Base-by-base conservation (phyloP, 1,284 basidiomycete genomes). In the Entoloma clypeatum region DNA sequence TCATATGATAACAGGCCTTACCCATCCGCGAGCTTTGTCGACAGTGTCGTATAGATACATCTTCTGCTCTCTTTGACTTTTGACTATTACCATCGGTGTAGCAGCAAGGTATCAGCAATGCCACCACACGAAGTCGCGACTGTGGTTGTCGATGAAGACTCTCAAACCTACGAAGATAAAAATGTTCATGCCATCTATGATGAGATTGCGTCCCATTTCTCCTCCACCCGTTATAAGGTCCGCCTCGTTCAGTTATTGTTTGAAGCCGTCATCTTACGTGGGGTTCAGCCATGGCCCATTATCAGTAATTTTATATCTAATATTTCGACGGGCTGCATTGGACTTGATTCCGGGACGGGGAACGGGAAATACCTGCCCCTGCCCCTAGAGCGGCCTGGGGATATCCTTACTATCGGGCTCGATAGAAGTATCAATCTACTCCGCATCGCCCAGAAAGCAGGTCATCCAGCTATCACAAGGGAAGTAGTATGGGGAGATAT, bases 331-430 rank as follows among this genome's bases (percentile, higher is more conserved):
- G 86, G 91, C 16, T 87, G 80, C 60, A 64, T 98, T 16, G 95
- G 96, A 4, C 76, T 97, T 10, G 96, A 99, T 62, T 84, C 92
- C 8, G 96, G 96, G 6, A 94, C 92, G 13, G 96, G 96, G 0
- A 99, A 99, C 53, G 96, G 96, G 32, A 98, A 98, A 73, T 98
- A 98, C 62, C 76, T 99, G 1, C 80, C 84, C 2, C 65, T 88
- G 14, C 81, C 75, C 6, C 51, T 56, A 4, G 75, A 84, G 40
- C 71, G 76, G 14, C 76, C 72, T 8, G 74, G 75, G 6, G 68
- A 67, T 31, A 60, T 86, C 31, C 75, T 83, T 67, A 89, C 86
- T 6, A 71, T 96, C 27, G 92, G 91, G 1, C 67, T 95, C 19
- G 93, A 97, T 62, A 75, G 86, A 53, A 91, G 86, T 54, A 63